Conservation (phyloP, 2,329 filamentous ascomycete genomes). For the Cladosporium sp. region DNA sequence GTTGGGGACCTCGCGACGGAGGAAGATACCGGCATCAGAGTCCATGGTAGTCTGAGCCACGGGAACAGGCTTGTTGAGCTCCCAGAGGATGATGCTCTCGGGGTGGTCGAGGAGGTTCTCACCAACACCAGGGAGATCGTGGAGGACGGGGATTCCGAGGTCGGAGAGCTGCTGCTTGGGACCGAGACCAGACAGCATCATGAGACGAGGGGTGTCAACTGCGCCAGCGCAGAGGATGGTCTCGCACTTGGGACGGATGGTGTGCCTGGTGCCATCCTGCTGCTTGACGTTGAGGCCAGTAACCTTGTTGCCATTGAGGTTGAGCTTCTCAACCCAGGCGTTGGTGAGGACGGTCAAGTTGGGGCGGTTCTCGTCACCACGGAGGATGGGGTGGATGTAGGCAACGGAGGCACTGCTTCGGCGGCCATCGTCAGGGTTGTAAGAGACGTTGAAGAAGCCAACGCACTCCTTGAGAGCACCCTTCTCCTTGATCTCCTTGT, state of each 20-base stretch:
- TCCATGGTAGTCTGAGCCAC: constrained; percentile 85
- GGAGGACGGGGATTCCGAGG: constrained; percentile 55
- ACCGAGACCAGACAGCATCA: constrained; percentile 54
- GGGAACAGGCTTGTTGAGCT: constrained; percentile 76
- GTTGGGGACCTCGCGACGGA: constrained; percentile 72
- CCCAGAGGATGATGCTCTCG: constrained; percentile 70
- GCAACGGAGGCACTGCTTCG: constrained; percentile 85
- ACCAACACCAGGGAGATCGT: constrained; percentile 62
- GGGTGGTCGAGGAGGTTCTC: constrained; percentile 67
- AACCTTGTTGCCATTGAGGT: constrained; percentile 68
- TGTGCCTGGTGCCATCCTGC: constrained; percentile 57
- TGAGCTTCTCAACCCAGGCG: constrained; percentile 81
- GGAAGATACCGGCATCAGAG: constrained; percentile 84
- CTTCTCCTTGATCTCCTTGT: constrained; percentile 72
- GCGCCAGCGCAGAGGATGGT: constrained; percentile 79
- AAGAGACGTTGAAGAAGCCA: constrained; percentile 87
- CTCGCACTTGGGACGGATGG: constrained; percentile 65
- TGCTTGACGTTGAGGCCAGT: constrained; percentile 72
- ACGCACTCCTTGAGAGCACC: constrained; percentile 74
- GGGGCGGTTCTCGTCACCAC: constrained; percentile 75
- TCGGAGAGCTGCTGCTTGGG: constrained; percentile 49
- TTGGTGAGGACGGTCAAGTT: constrained; percentile 87
- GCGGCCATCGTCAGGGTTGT: constrained; percentile 84
- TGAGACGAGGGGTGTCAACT: constrained; percentile 73
- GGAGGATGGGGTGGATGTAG: constrained; percentile 88